Evolutionary conservation across 1,284 basidiomycete genomes (phyloP), one percentile per base, ranked within the genome.

Genomic region (Coniophora puteana): DNA sequence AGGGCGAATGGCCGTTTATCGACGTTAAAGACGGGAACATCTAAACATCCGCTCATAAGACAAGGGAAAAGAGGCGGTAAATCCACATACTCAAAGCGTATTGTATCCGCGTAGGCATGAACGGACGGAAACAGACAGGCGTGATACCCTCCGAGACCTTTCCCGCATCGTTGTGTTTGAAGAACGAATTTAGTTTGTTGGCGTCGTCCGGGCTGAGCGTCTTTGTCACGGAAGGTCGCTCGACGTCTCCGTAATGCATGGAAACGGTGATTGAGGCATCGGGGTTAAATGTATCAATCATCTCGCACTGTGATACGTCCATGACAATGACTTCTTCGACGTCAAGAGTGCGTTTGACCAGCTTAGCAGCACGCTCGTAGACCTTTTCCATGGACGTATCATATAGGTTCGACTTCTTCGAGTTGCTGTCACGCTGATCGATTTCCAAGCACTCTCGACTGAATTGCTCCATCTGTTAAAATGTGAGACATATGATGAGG

Each of bases 401-500:
- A 18, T 58, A 58, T 43, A 50, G 47, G 38, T 65, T 50, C 36
- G 45, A 16, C 16, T 40, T 55, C 38, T 46, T 46, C 23, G 52
- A 54, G 46, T 37, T 54, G 57, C 26, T 65, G 8, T 67, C 62
- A 44, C 83, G 75, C 41, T 74, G 80, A 57, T 96, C 92, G 52
- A 94, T 89, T 60, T 96, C 93, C 29, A 97, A 74, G 54, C 93
- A 95, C 63, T 97, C 92, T 36, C 93, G 81, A 37, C 90, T 94
- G 58, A 97, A 97, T 51, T 89, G 80, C 61, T 96, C 93, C 89
- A 96, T 96, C 74, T 88, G 48, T 12, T 38, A 47, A 26, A 43
- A 14, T 7, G 7, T 29, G 32, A 26, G 21, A 36, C 22, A 12
- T 8, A 14, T 13, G 4, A 41, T 22, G 14, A 8, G 10, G 35